These are phyloP conservation scores for Diddensiella caesifluorescens DNA, from an alignment of 805 yeast genomes.

Conservation along the genomic window DNA sequence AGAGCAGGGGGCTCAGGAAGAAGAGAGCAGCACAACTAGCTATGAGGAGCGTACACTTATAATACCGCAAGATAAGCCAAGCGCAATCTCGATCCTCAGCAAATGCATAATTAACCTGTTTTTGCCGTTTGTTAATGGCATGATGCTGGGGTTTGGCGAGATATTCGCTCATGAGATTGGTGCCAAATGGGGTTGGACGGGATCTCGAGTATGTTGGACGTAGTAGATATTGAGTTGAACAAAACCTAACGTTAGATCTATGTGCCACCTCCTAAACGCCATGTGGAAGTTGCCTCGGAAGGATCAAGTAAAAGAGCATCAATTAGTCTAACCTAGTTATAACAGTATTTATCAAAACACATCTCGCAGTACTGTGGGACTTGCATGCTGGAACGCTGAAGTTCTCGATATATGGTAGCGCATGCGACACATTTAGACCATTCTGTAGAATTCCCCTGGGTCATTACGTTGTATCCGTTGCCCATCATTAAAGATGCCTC, in stretches of 20 bases:
- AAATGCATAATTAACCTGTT: slow-evolving; percentile 57
- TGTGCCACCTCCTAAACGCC: background rate
- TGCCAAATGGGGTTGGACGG: slow-evolving; percentile 68
- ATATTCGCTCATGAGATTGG: slow-evolving; percentile 90
- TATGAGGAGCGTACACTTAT: too few species aligned
- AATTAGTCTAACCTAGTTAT: slow-evolving; percentile 2
- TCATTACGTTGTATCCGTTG: slow-evolving; percentile 72
- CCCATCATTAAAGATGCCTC: slow-evolving; percentile 57
- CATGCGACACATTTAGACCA: slow-evolving; percentile 78
- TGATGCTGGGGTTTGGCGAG: slow-evolving; percentile 96
- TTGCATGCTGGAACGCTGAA: slow-evolving; percentile 57
- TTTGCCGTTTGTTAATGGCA: slow-evolving; percentile 84
- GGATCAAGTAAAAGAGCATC: background rate
- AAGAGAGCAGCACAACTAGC: too few species aligned
- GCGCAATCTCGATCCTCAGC: slow-evolving; percentile 7
- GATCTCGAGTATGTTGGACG: slow-evolving; percentile 47
- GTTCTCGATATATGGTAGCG: slow-evolving; percentile 74
- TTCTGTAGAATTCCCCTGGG: slow-evolving; percentile 64
- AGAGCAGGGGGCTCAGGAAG: too few species aligned
- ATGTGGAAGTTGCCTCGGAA: slow-evolving; percentile 2
- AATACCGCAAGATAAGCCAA: background rate
- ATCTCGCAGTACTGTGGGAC: slow-evolving; percentile 65
- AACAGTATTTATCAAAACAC: slow-evolving; percentile 68
- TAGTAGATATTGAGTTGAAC: background rate
- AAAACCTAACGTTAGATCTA: background rate